Percentiles rank a stretch among this genome's conserved stretches.
phyloP scores from a whole-genome alignment of 179 eudicot species.

The Camellia oleifera region DNA sequence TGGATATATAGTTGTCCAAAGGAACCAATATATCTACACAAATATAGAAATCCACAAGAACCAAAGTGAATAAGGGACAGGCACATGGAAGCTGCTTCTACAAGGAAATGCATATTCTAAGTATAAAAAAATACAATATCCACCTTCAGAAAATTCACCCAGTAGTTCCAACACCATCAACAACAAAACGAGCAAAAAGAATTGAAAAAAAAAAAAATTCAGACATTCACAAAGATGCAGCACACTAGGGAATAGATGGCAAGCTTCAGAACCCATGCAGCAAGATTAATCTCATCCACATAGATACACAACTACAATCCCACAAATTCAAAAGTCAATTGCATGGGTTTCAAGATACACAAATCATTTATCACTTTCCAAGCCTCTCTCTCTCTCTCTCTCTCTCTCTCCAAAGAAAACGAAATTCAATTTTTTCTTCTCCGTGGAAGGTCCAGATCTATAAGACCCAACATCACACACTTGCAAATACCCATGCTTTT shows the following conservation, averaged over 20 bases:
- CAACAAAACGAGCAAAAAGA: background rate
- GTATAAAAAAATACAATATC: background rate
- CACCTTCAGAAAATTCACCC: background rate
- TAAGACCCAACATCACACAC: too few species aligned
- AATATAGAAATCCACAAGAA: conserved; percentile 20
- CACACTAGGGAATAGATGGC: background rate
- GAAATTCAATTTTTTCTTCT: too few species aligned
- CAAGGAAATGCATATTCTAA: background rate
- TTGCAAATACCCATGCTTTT: too few species aligned
- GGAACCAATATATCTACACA: conserved; percentile 90
- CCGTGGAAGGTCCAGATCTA: too few species aligned
- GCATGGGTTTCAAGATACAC: too few species aligned
- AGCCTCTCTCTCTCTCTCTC: too few species aligned
- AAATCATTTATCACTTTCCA: too few species aligned
- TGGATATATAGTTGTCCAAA: conserved; percentile 88
- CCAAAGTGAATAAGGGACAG: background rate
- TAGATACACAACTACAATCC: background rate
- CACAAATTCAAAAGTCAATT: too few species aligned
- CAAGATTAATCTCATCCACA: background rate
- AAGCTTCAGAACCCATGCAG: background rate
- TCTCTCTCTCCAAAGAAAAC: too few species aligned
- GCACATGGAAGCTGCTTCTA: conserved; percentile 6
- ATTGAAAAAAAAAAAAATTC: background rate
- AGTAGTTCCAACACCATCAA: background rate
- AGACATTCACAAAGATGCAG: background rate